A percentile compares a stretch with the other conserved stretches of the same genome.
These are phyloP conservation scores for Cercospora nicotianae DNA, from an alignment of 2,329 filamentous ascomycete genomes.

Conservation along the genomic window DNA sequence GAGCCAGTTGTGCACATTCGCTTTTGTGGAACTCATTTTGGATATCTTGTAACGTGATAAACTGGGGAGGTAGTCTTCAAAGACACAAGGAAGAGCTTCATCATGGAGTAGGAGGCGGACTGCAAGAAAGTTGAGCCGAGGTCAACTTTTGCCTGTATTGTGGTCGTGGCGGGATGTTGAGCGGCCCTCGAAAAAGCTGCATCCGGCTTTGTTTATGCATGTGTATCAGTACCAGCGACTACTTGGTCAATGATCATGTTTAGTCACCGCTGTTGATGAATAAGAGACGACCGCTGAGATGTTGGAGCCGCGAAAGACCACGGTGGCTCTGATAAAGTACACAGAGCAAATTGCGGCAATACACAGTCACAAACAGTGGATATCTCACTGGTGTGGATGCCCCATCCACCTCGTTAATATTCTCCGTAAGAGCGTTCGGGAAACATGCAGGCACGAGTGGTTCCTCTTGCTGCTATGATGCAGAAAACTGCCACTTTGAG, in stretches of 20 bases:
- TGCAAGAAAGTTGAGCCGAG: not conserved
- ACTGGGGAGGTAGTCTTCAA: no score
- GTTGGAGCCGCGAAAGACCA: not conserved
- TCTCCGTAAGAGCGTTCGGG: not conserved
- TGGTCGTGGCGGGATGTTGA: not conserved
- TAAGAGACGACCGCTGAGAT: no score
- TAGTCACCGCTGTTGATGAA: not conserved
- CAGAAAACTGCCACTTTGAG: not conserved
- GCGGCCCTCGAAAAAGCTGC: not conserved
- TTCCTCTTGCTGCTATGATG: not conserved
- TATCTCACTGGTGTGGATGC: not conserved
- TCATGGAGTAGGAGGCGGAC: not conserved
- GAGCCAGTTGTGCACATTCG: slow-evolving; percentile 29
- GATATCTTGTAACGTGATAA: not conserved
- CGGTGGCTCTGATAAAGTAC: not conserved
- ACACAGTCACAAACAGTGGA: not conserved
- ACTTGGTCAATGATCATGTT: not conserved
- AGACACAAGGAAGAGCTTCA: not conserved
- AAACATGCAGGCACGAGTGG: not conserved
- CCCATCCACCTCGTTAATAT: not conserved
- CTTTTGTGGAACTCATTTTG: not conserved
- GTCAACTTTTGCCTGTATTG: not conserved
- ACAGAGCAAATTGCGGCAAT: not conserved
- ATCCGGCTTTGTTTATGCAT: not conserved
- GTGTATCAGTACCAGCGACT: not conserved